A percentile compares a stretch with the other conserved stretches of the same genome.
Evolutionary conservation across 495 filamentous ascomycete genomes (phyloP).

Genomic region (Neurospora terricola): DNA sequence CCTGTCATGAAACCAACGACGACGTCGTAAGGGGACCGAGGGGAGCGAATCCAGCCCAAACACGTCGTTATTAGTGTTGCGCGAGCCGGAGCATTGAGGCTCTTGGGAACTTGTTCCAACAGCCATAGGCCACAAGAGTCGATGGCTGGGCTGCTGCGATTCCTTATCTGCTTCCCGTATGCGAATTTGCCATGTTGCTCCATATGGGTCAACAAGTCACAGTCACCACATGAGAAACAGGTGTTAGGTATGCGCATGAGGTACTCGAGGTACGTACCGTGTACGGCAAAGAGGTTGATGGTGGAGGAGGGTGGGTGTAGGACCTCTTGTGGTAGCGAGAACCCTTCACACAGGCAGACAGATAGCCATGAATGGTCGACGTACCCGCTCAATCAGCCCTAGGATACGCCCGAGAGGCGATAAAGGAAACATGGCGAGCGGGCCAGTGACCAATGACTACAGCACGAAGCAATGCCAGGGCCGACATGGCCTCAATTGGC

Average conservation of each 20-base stretch:
- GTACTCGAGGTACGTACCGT: background rate
- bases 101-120: background rate
- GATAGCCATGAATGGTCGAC: background rate
- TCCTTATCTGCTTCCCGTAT: background rate
- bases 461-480: background rate
- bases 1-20: background rate
- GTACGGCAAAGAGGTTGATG: background rate
- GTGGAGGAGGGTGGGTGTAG: background rate
- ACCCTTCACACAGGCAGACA: background rate
- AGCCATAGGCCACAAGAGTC: background rate
- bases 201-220: background rate
- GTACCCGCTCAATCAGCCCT: background rate
- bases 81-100: background rate
- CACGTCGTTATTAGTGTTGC: background rate
- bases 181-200: background rate
- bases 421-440: background rate
- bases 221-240: background rate
- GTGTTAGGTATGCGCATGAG: background rate
- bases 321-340: background rate
- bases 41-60: background rate
- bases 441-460: background rate
- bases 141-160: background rate
- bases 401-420: background rate
- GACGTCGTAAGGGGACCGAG: background rate
- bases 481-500: background rate